Conservation (phyloP, 129 eudicot species). For the Chrysanthemum lavandulifolium region DNA sequence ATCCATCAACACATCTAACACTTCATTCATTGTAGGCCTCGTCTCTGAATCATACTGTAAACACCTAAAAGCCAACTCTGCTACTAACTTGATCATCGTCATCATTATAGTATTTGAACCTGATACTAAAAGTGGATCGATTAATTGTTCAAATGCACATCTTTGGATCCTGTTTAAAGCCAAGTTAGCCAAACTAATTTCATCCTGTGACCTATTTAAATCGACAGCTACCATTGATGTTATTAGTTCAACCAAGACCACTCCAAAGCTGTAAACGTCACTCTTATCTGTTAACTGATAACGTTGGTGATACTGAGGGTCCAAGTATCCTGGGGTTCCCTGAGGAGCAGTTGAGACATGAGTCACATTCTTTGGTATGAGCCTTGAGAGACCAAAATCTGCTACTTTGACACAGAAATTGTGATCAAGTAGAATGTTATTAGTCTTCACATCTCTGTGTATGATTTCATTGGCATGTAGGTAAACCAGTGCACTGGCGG, state of each 20-base stretch:
- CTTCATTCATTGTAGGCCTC: slow-evolving; percentile 85
- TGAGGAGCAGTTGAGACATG: slow-evolving; percentile 93
- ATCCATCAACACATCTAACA: slow-evolving; percentile 41
- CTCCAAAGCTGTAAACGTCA: slow-evolving; percentile 95
- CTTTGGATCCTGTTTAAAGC: slow-evolving; percentile 71
- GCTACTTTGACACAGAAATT: slow-evolving; percentile 51
- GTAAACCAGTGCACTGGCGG: slow-evolving; percentile 74
- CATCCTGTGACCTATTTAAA: slow-evolving; percentile 56
- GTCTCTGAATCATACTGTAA: slow-evolving; percentile 76
- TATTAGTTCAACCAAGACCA: slow-evolving; percentile 76
- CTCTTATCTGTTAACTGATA: slow-evolving; percentile 81
- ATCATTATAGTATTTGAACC: slow-evolving; percentile 37
- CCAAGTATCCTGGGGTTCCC: slow-evolving; percentile 91
- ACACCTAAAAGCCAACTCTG: slow-evolving; percentile 78
- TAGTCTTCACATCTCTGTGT: slow-evolving; percentile 54
- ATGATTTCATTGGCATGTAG: slow-evolving; percentile 68
- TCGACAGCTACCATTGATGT: slow-evolving; percentile 88
- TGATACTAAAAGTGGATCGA: slow-evolving; percentile 56
- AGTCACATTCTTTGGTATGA: slow-evolving; percentile 53
- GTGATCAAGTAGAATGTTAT: slow-evolving; percentile 48
- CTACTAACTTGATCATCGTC: slow-evolving; percentile 68
- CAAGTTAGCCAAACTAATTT: slow-evolving; percentile 71
- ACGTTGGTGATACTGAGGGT: slow-evolving; percentile 74
- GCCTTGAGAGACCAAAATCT: slow-evolving; percentile 59
- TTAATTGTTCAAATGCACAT: slow-evolving; percentile 52